Conservation (phyloP, 352 stramenopile species). For the Globisporangium paddicum region DNA sequence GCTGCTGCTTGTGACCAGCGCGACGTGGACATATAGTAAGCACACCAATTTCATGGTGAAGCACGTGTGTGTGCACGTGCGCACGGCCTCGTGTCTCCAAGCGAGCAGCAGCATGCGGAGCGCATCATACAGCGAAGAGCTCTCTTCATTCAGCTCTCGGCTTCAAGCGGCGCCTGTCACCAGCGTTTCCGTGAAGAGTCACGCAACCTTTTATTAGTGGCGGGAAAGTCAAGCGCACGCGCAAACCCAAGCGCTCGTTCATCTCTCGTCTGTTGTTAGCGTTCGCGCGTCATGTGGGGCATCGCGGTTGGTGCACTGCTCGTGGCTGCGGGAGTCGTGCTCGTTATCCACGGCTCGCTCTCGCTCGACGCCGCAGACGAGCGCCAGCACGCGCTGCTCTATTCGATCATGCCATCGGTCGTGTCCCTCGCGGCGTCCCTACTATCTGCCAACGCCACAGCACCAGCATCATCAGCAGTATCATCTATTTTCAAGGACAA, state of each 20-base stretch:
- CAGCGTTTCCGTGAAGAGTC: not conserved
- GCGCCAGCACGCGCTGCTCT: conserved; percentile 9
- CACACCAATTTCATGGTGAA: no score
- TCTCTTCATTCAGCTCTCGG: no score
- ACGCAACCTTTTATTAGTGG: not conserved
- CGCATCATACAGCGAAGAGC: no score
- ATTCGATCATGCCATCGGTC: conserved; percentile 4
- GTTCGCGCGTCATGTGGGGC: conserved; percentile 19
- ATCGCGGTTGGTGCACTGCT: conserved; percentile 18
- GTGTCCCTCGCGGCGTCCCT: not conserved
- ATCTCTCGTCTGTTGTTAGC: not conserved
- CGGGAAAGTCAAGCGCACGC: not conserved
- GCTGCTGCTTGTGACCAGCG: no score
- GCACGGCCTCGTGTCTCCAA: not conserved
- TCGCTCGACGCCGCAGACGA: conserved; percentile 20
- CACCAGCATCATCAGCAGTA: not conserved
- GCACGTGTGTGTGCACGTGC: not conserved
- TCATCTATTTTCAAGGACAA: not conserved
- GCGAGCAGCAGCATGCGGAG: no score
- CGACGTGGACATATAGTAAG: no score
- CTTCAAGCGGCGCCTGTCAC: not conserved
- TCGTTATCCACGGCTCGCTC: conserved; percentile 18
- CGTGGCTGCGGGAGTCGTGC: conserved; percentile 16
- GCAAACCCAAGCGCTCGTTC: not conserved
- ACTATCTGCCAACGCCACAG: not conserved